These are phyloP conservation scores for Talaromyces atroroseus DNA, from an alignment of 2,329 filamentous ascomycete genomes.

Conservation along the genomic window DNA sequence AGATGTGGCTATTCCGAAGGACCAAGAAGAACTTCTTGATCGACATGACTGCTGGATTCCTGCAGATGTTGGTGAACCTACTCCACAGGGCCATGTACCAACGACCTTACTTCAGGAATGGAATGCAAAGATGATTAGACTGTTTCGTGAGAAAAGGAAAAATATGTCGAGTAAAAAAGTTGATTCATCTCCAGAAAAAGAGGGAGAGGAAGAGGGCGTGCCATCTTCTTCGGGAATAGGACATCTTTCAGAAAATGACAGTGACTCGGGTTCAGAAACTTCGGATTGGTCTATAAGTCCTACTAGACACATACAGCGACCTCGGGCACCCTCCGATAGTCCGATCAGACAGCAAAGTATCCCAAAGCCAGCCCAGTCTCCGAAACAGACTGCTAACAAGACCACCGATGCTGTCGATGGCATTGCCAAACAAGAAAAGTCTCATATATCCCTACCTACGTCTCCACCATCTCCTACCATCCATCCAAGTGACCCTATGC, in stretches of 20 bases:
- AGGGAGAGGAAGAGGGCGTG: not conserved
- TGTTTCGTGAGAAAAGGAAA: slow-evolving; percentile 11
- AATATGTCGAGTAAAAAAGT: slow-evolving; percentile 7
- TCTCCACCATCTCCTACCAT: not conserved
- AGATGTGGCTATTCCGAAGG: slow-evolving; percentile 43
- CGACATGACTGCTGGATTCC: slow-evolving; percentile 38
- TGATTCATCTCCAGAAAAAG: not conserved
- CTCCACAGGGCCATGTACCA: slow-evolving; percentile 31
- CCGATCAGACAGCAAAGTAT: not conserved
- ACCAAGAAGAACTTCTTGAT: slow-evolving; percentile 48
- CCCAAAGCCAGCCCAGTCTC: not conserved
- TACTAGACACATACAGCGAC: slow-evolving; percentile 2
- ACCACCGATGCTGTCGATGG: not conserved
- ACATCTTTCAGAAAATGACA: slow-evolving; percentile 16
- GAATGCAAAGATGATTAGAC: slow-evolving; percentile 25
- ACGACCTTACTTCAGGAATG: slow-evolving; percentile 30
- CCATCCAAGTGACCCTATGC: not conserved
- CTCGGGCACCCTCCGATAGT: slow-evolving; percentile 10
- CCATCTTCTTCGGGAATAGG: slow-evolving; percentile 12
- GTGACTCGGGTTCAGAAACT: slow-evolving; percentile 9
- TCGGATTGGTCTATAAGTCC: slow-evolving; percentile 19
- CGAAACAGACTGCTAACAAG: not conserved
- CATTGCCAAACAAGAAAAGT: not conserved
- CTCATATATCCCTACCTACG: not conserved
- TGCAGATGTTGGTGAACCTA: slow-evolving; percentile 22